Base-by-base conservation (phyloP, 805 yeast species). In the Barnettozyma pratensis region DNA sequence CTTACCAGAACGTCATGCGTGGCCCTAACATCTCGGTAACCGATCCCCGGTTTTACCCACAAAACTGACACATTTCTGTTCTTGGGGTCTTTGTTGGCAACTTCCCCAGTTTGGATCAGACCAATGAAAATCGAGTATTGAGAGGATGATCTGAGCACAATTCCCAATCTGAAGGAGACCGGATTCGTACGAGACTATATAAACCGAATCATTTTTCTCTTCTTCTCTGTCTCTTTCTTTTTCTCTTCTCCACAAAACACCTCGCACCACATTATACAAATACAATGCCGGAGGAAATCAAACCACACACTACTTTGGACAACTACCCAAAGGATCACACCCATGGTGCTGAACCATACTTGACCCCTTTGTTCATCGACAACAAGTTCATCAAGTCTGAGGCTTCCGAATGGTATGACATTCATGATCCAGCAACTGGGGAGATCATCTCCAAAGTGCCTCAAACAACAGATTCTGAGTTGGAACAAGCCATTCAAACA, bases 391-490 rank as follows among this genome's bases (percentile, higher is more conserved):
- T 74, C 55, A 69, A 74, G 55, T 73, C 78, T 1, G 67, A 67
- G 35, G 66, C 85, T 4, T 53, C 67, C 12, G 68, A 70, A 41
- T 77, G 89, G 88, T 79, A 72, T 55, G 88, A 83, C 55, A 72
- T 84, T 46, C 82, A 77, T 61, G 91, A 84, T 62, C 91, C 91
- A 2, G 85, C 90, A 46, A 84, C 90, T 37, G 76, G 81, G 62
- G 59, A 69, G 52, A 77, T 83, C 42, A 82, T 84, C 39, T 71
- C 84, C 28, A 73, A 76, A 54, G 89, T 83, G 8, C 91, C 91
- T 3, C 90, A 84, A 67, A 66, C 79, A 27, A 84, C 90, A 3
- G 76, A 74, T 7, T 74, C 69, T 43, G 91, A 84, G 63, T 70
- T 84, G 57, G 78, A 74, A 44, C 76, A 73, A 12, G 89, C 91